Evolutionary conservation across 139 green algal species (phyloP), one percentile per base, ranked within the genome.

Genomic region (Chlamydomonas incerta): DNA sequence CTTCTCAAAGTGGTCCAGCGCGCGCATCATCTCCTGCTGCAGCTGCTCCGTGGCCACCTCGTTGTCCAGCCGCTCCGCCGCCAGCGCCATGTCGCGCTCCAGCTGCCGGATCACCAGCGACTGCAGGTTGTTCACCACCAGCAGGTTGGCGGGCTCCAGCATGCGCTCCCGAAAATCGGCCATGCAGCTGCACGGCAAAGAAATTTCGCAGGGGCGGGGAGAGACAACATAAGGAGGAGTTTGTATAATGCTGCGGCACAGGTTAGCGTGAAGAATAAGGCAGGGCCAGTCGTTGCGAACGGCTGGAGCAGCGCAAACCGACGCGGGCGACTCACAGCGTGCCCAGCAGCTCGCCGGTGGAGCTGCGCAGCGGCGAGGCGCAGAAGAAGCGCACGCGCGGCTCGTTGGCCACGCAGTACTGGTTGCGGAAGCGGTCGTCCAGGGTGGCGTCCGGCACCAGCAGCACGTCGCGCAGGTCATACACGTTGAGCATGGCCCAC

Each of bases 11-110:
- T 86, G 80, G 80, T 86, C 80, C 80, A 86, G 80, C 34, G 80
- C 68, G 80, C 80, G 80, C 80, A 86, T 86, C 80, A 86, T 86
- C 33, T 86, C 80, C 80, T 86, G 68, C 55, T 86, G 80, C 80
- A 86, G 80, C 69, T 79, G 46, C 80, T 79, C 80, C 4, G 68
- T 86, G 14, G 68, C 68, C 52, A 34, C 55, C 80, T 77, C 50
- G 68, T 77, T 79, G 34, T 70, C 80, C 26, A 71, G 8, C 1
- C 80, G 80, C 69, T 86, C 80, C 80, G 41, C 5, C 68, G 80
- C 80, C 67, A 86, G 80, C 52, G 68, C 33, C 68, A 86, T 79
- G 80, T 86, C 80, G 4, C 80, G 33, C 80, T 86, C 80, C 80
- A 86, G 80, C 80, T 86, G 80, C 68, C 68, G 68, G 80, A 86